Percentiles rank a stretch among this genome's conserved stretches.
phyloP scores from a whole-genome alignment of 2,329 filamentous ascomycete species.

The Coniochaeta ligniaria region DNA sequence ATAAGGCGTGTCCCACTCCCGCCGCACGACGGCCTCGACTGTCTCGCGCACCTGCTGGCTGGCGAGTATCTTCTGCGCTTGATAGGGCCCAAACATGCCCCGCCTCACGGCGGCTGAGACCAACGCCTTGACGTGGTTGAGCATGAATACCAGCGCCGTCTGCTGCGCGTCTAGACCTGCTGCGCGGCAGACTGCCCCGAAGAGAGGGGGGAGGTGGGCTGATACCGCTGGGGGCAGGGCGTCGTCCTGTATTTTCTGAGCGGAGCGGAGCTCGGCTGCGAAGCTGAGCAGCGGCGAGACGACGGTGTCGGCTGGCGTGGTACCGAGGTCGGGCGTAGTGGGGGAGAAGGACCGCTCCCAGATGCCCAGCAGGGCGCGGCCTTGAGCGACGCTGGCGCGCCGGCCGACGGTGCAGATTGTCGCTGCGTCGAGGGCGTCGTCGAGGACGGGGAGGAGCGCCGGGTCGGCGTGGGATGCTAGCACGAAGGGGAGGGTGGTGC shows the following conservation, averaged over 20 bases:
- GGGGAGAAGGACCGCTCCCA: conserved; percentile 65
- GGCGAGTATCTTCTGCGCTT: conserved; percentile 67
- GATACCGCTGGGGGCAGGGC: conserved; percentile 34
- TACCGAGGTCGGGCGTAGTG: conserved; percentile 8
- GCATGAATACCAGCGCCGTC: conserved; percentile 67
- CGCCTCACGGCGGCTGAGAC: conserved; percentile 71
- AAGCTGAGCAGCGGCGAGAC: conserved; percentile 19
- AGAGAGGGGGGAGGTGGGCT: conserved; percentile 65
- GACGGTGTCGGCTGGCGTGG: conserved; percentile 1
- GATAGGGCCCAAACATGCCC: conserved; percentile 73
- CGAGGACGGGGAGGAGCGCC: conserved; percentile 44
- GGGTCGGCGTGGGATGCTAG: conserved; percentile 58
- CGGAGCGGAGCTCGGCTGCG: conserved; percentile 23
- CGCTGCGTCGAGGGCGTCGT: conserved; percentile 70
- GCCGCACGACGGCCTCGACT: conserved; percentile 50
- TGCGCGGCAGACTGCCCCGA: conserved; percentile 58
- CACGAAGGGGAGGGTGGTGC: conserved; percentile 67
- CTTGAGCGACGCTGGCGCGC: conserved; percentile 68
- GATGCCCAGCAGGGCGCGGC: conserved; percentile 64
- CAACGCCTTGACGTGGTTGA: conserved; percentile 70
- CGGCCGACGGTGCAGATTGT: conserved; percentile 74
- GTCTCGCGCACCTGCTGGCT: conserved; percentile 47
- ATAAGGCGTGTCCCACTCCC: conserved; percentile 50
- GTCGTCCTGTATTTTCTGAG: conserved; percentile 2
- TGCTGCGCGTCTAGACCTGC: conserved; percentile 54